phyloP scores from a whole-genome alignment of 306 rosid genomes.

The Inga oerstediana region DNA sequence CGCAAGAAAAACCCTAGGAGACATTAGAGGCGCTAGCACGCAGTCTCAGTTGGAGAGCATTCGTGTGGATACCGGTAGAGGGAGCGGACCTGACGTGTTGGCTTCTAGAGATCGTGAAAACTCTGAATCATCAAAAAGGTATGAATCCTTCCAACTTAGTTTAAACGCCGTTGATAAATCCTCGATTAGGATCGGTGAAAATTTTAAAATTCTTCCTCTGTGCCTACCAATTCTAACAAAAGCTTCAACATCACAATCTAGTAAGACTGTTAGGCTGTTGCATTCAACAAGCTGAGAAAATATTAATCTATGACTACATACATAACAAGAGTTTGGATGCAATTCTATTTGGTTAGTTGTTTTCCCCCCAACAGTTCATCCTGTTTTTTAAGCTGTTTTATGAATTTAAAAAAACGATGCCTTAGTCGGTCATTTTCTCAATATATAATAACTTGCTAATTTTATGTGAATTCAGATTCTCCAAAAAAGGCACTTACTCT shows the following conservation, averaged over 20 bases:
- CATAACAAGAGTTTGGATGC: slow-evolving; percentile 16
- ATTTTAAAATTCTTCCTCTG: no score
- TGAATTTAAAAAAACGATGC: neutral
- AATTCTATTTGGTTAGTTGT: neutral
- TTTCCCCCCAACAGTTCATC: neutral
- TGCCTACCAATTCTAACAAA: no score
- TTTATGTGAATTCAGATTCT: neutral
- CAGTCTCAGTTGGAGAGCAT: no score
- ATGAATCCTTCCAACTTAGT: no score
- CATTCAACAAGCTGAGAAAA: neutral
- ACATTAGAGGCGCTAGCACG: no score
- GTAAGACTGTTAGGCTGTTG: neutral
- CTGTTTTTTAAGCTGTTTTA: neutral
- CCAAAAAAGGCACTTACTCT: neutral
- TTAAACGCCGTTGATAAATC: no score
- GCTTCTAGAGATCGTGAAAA: no score
- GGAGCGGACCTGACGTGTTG: no score
- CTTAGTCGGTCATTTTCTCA: neutral
- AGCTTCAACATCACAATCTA: slow-evolving; percentile 4
- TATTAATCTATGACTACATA: neutral
- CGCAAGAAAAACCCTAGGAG: no score
- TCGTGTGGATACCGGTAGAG: no score
- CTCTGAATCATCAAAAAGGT: no score
- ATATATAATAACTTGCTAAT: neutral
- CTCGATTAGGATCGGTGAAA: no score